Base-by-base conservation (phyloP, 306 rosid species). In the Casuarina cunninghamiana region DNA sequence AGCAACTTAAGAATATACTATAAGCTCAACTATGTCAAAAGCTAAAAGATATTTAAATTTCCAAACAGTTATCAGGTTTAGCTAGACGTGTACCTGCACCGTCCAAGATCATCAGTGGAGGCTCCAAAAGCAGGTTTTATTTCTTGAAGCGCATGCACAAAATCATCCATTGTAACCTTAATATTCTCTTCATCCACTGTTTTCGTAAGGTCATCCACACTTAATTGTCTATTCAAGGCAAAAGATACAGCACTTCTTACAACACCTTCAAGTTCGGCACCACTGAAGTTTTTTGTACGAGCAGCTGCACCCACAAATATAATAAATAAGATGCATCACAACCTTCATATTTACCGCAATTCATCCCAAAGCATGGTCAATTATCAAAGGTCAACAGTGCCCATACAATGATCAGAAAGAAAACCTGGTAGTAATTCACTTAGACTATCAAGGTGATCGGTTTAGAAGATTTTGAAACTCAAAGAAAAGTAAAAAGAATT, bases 201-300 rank as follows among this genome's bases (percentile, higher is more conserved):
- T 81, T 93, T 96, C 75, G 98, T 91, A 78, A 96, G 99, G 76
- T 96, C 99, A 38, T 93, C 97, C 65, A 91, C 85, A 80, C 96
- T 96, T 81, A 96, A 75, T 82, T 96, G 99, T 82, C 97, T 89
- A 87, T 96, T 91, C 77, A 96, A 91, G 75, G 99, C 98, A 84
- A 72, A 96, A 74, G 99, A 96, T 46, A 96, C 99, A 26, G 99
- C 99, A 93, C 99, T 96, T 90, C 93, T 96, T 42, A 96, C 99
- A 83, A 96, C 99, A 82, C 99, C 99, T 89, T 96, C 98, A 77
- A 96, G 97, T 88, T 96, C 99, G 17, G 99, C 99, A 91, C 99
- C 99, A 80, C 99, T 96, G 66, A 81, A 96, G 80, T 96, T 96
- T 83, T 93, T 96, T 6, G 98, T 93, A 75, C 98, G 91, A 80